phyloP scores from a whole-genome alignment of 257 asterid genomes.

The Cynanchum wilfordii region DNA sequence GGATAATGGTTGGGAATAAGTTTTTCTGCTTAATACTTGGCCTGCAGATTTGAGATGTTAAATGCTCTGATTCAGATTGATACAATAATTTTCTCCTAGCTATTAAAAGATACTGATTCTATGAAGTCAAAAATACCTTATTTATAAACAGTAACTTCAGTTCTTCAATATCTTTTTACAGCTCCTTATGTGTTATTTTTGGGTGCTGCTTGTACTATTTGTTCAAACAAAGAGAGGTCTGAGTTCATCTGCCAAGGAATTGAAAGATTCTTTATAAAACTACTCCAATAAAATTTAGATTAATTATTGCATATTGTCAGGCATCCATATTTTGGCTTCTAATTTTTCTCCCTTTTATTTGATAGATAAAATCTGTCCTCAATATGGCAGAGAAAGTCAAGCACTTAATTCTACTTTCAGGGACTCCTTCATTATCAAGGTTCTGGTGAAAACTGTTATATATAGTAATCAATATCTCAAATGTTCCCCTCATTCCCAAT shows the following conservation, averaged over 20 bases:
- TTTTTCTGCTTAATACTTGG: background rate
- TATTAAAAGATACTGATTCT: background rate
- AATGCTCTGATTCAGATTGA: background rate
- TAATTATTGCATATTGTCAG: background rate
- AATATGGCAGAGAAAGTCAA: slow-evolving; percentile 67
- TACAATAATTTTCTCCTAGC: background rate
- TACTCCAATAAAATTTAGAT: background rate
- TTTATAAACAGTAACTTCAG: background rate
- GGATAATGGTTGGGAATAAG: background rate
- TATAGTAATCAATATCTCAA: background rate
- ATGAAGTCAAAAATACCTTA: background rate
- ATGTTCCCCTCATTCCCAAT: background rate
- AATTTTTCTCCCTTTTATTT: slow-evolving; percentile 21
- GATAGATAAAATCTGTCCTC: slow-evolving; percentile 63
- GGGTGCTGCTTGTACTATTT: background rate
- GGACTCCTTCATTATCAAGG: slow-evolving; percentile 99
- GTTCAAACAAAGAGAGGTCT: background rate
- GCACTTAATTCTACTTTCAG: slow-evolving; percentile 83
- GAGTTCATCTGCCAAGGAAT: background rate
- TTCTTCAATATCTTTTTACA: background rate
- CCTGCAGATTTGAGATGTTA: background rate
- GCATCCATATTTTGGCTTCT: slow-evolving; percentile 1
- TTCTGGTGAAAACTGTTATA: slow-evolving; percentile 28
- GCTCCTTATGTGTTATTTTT: background rate
- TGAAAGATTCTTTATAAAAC: background rate